phyloP scores from a whole-genome alignment of 257 asterid species.

The Cordia subcordata region DNA sequence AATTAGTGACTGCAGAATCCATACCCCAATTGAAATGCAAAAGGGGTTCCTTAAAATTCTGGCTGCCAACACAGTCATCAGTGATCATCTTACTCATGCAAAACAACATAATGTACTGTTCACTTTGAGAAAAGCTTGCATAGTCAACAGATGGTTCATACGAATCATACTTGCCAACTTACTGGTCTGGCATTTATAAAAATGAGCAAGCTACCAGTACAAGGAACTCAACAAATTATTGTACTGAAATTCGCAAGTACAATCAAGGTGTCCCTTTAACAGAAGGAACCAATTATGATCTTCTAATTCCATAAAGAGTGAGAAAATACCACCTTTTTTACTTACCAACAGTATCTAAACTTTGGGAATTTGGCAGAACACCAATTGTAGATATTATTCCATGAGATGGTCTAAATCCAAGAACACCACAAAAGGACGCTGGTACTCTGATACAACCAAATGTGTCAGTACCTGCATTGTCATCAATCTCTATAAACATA shows the following conservation, averaged over 20 bases:
- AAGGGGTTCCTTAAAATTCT: too few species aligned
- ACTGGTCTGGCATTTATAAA: too few species aligned
- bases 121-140: too few species aligned
- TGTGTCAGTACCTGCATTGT: constrained; percentile 65
- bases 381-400: constrained; percentile 72
- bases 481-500: constrained; percentile 11
- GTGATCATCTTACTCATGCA: too few species aligned
- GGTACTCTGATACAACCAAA: constrained; percentile 57
- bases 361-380: constrained; percentile 77
- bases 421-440: constrained; percentile 66
- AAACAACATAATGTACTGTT: too few species aligned
- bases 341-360: constrained; percentile 89
- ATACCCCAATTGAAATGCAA: neutral
- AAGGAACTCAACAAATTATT: too few species aligned
- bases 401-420: constrained; percentile 89
- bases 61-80: too few species aligned
- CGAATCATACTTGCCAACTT: too few species aligned
- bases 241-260: neutral
- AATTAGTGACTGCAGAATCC: constrained; percentile 4
- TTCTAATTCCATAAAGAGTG: neutral
- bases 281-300: neutral
- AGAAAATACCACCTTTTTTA: constrained; percentile 1
- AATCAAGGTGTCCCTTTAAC: neutral
- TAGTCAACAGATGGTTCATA: too few species aligned
- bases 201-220: too few species aligned